phyloP scores from a whole-genome alignment of 805 yeast genomes.

The Yarrowia sp. region DNA sequence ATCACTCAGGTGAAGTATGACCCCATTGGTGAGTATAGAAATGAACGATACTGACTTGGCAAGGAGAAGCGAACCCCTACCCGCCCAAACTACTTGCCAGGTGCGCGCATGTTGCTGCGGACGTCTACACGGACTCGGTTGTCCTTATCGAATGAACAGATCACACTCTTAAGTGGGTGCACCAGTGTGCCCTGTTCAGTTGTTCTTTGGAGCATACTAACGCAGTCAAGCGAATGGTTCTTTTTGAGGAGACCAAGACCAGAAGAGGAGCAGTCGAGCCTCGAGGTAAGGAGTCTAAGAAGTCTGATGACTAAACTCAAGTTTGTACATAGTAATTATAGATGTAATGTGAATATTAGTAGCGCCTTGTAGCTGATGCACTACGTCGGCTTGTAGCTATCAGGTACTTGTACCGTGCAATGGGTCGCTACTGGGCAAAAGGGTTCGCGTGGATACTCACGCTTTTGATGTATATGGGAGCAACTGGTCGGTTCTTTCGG shows the following conservation, averaged over 20 bases:
- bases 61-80: too few species aligned
- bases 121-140: too few species aligned
- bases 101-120: too few species aligned
- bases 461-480: constrained; percentile 47
- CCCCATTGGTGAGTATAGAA: constrained; percentile 59
- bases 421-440: constrained; percentile 47
- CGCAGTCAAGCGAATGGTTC: constrained; percentile 82
- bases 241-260: constrained; percentile 87
- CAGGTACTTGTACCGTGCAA: too few species aligned
- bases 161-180: too few species aligned
- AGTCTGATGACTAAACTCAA: constrained; percentile 10
- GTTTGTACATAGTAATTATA: constrained; percentile 33
- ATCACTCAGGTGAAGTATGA: constrained; percentile 86
- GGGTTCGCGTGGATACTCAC: constrained; percentile 57
- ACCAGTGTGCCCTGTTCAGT: too few species aligned
- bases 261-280: constrained; percentile 62
- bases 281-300: constrained; percentile 32
- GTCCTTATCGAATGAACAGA: too few species aligned
- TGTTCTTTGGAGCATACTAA: constrained; percentile 10
- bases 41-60: too few species aligned
- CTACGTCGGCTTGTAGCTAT: too few species aligned
- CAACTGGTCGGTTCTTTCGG: constrained; percentile 52
- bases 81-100: too few species aligned
- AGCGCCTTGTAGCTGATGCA: too few species aligned
- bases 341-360: not conserved